Conservation (phyloP, 768 basidiomycete genomes). For the Bullera alba region DNA sequence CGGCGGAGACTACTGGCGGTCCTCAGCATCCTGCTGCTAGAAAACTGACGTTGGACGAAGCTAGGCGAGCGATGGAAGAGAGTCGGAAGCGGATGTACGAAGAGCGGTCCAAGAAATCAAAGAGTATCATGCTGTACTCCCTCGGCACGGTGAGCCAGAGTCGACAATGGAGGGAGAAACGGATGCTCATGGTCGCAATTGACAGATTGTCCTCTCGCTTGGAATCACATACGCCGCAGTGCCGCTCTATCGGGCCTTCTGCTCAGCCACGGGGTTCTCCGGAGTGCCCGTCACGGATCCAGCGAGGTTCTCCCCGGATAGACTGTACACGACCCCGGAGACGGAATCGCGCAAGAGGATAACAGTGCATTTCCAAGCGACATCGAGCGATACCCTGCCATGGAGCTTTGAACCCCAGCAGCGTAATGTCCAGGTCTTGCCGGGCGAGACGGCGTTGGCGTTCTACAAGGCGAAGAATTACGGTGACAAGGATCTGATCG, state of each 20-base stretch:
- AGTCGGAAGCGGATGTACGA: conserved; percentile 28
- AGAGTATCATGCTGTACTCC: conserved; percentile 29
- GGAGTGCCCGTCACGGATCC: conserved; percentile 86
- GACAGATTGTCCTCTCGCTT: conserved; percentile 72
- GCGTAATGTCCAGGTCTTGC: conserved; percentile 78
- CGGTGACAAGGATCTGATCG: conserved; percentile 80
- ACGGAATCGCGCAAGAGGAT: conserved; percentile 61
- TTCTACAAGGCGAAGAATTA: conserved; percentile 91
- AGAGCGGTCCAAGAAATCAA: conserved; percentile 22
- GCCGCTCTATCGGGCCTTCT: conserved; percentile 95
- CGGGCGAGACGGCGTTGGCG: conserved; percentile 90
- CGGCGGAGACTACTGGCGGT: neutral
- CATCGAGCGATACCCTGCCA: conserved; percentile 76
- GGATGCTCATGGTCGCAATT: no score
- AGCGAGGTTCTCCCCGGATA: conserved; percentile 57
- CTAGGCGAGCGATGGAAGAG: conserved; percentile 21
- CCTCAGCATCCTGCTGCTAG: neutral
- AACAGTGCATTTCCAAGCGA: conserved; percentile 93
- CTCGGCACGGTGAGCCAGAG: conserved; percentile 26
- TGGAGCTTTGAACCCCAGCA: conserved; percentile 92
- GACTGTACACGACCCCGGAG: conserved; percentile 54
- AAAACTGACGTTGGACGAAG: conserved; percentile 8
- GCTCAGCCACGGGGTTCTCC: conserved; percentile 92
- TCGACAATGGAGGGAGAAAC: neutral
- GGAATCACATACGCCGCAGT: conserved; percentile 96